phyloP scores from a whole-genome alignment of 1,284 basidiomycete species.

The Coniophora puteana region DNA sequence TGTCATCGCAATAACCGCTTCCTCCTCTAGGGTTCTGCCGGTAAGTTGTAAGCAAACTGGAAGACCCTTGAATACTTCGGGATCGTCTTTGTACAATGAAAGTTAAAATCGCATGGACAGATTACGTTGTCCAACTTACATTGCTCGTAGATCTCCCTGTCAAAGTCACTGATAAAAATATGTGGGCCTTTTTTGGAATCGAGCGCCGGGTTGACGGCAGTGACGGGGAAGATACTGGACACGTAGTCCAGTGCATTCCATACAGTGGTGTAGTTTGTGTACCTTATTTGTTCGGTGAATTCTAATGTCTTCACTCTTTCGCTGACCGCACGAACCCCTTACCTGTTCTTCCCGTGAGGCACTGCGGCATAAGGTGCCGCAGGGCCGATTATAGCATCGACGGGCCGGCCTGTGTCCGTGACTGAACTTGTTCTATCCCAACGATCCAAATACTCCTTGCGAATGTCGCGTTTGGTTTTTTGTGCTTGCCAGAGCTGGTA shows the following conservation, averaged over 20 bases:
- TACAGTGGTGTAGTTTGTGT: conserved; percentile 50
- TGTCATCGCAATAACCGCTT: conserved; percentile 61
- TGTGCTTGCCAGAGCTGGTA: conserved; percentile 58
- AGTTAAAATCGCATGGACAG: conserved; percentile 5
- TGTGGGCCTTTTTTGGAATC: conserved; percentile 41
- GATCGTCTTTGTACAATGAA: conserved; percentile 43
- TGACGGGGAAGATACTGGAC: conserved; percentile 63
- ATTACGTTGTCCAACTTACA: conserved; percentile 40
- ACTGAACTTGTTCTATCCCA: conserved; percentile 47
- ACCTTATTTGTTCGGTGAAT: conserved; percentile 26
- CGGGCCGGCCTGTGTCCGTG: conserved; percentile 59
- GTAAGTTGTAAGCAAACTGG: conserved; percentile 72
- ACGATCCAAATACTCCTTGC: conserved; percentile 48
- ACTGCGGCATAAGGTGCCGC: conserved; percentile 48
- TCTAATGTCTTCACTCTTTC: not conserved
- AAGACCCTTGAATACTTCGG: conserved; percentile 50
- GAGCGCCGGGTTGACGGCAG: conserved; percentile 46
- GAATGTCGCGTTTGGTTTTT: conserved; percentile 38
- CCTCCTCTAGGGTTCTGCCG: conserved; percentile 70
- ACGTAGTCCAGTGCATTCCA: conserved; percentile 74
- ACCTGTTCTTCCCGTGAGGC: conserved; percentile 52
- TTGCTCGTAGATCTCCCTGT: conserved; percentile 46
- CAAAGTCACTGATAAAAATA: conserved; percentile 41
- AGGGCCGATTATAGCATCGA: conserved; percentile 62
- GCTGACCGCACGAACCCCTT: conserved; percentile 10